Conservation (phyloP, 1,284 basidiomycete species). For the Mycena sp. region DNA sequence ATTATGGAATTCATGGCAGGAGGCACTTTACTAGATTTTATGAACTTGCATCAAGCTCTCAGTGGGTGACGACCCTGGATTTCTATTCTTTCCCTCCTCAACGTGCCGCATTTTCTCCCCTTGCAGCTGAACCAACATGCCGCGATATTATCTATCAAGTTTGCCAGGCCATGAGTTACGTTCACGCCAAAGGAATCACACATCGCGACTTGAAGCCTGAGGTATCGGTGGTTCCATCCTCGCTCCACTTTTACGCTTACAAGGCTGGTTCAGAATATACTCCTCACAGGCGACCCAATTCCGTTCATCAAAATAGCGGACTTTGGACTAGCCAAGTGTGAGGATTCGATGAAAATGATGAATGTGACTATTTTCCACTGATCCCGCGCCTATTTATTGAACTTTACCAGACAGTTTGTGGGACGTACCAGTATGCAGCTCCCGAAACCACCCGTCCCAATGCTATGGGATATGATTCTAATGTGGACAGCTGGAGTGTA, state of each 20-base stretch:
- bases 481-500: too few species aligned
- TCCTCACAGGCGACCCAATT: not conserved
- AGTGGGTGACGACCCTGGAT: slow-evolving; percentile 1
- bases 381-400: not conserved
- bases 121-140: slow-evolving; percentile 16
- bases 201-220: slow-evolving; percentile 32
- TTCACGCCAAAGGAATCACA: slow-evolving; percentile 16
- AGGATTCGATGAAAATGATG: not conserved
- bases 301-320: slow-evolving; percentile 28
- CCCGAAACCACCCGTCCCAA: slow-evolving; percentile 14
- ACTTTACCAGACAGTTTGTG: not conserved
- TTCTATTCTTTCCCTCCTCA: not conserved
- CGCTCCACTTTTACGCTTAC: not conserved
- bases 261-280: slow-evolving; percentile 18
- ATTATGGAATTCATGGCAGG: slow-evolving; percentile 10
- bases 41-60: slow-evolving; percentile 6
- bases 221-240: not conserved
- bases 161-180: slow-evolving; percentile 21
- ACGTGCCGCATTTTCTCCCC: not conserved
- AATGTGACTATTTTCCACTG: slow-evolving; percentile 2
- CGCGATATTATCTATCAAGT: slow-evolving; percentile 29
- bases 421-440: slow-evolving; percentile 16
- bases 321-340: slow-evolving; percentile 22
- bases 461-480: not conserved
- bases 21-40: not conserved